Conservation (phyloP, 73 alveolate genomes). For the Tetrahymena thermophila region DNA sequence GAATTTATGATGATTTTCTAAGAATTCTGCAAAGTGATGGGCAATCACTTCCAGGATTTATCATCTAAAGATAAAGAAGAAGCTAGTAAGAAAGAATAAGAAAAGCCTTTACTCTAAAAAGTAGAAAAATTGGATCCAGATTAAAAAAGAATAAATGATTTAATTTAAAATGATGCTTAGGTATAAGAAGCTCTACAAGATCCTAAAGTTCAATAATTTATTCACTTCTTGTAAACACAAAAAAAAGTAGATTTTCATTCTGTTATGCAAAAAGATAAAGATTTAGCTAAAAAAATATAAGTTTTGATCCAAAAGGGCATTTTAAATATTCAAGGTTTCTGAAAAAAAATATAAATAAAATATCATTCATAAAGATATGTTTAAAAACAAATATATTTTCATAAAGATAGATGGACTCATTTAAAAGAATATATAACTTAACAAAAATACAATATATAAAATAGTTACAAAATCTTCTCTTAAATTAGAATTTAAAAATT, state of each 20-base stretch:
- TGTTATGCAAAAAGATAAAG: background rate
- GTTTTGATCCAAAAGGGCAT: background rate
- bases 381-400: too few relatives aligned
- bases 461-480: too few relatives aligned
- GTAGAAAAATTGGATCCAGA: background rate
- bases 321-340: background rate
- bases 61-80: background rate
- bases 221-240: background rate
- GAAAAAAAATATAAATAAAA: background rate
- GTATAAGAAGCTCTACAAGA: background rate
- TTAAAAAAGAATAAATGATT: background rate
- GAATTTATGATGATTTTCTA: background rate
- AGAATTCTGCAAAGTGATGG: background rate
- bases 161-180: background rate
- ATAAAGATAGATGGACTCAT: too few relatives aligned
- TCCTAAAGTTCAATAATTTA: background rate
- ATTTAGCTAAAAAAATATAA: background rate
- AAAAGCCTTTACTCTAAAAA: background rate
- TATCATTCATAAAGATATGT: too few relatives aligned
- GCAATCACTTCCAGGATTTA: background rate
- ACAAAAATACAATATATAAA: too few relatives aligned
- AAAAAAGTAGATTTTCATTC: background rate
- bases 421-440: too few relatives aligned
- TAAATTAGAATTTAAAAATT: too few relatives aligned
- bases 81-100: background rate